Evolutionary conservation across 2,329 filamentous ascomycete genomes (phyloP).

Genomic region (Exophiala lecanii-corni): DNA sequence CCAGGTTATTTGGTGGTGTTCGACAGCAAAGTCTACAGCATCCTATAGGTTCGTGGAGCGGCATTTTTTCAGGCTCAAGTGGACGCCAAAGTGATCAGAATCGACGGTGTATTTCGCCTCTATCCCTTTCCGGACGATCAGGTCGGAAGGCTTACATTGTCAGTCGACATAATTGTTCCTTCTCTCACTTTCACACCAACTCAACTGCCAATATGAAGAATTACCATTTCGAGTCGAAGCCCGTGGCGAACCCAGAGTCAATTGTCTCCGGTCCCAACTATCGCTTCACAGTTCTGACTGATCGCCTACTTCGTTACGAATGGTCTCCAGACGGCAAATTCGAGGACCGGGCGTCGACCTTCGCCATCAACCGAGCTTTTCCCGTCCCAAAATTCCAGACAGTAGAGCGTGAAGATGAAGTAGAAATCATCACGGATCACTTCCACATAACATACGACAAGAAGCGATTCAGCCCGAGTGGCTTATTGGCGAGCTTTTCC

Average conservation of each 20-base stretch:
- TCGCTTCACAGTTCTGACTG: constrained; percentile 57
- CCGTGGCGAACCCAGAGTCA: constrained; percentile 42
- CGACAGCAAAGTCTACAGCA: no score
- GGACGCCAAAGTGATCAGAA: no score
- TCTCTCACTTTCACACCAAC: no score
- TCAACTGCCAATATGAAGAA: constrained; percentile 16
- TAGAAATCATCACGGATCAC: constrained; percentile 54
- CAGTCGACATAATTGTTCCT: no score
- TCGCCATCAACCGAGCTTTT: constrained; percentile 49
- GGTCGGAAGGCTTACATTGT: no score
- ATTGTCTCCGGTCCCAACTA: constrained; percentile 48
- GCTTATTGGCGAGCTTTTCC: constrained; percentile 43
- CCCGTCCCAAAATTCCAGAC: constrained; percentile 21
- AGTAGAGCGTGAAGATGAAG: constrained; percentile 40
- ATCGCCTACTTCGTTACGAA: constrained; percentile 56
- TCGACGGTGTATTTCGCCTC: no score
- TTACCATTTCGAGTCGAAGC: constrained; percentile 33
- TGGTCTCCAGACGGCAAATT: constrained; percentile 58
- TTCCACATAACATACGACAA: constrained; percentile 58
- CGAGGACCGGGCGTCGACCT: constrained; percentile 59
- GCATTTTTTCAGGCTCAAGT: no score
- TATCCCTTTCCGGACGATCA: no score
- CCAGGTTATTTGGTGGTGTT: no score
- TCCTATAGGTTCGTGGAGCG: no score
- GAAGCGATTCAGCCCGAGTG: constrained; percentile 48